Conservation (phyloP, 192 early-diverging fungal species). For the Rhizophagus prolifer region DNA sequence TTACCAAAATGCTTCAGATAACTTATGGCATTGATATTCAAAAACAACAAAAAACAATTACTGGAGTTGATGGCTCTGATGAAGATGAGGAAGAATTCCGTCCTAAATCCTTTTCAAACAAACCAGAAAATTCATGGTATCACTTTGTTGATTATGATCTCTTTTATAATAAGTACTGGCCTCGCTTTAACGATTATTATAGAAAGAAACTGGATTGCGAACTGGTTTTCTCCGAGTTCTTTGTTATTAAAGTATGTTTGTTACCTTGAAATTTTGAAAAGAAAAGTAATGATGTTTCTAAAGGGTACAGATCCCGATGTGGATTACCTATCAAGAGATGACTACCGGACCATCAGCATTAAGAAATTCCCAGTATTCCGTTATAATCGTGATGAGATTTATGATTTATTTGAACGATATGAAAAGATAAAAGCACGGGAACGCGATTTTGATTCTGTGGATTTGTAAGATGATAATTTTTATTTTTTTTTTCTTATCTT, state of each 20-base stretch:
- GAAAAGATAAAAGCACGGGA: slow-evolving; percentile 13
- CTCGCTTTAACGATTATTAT: neutral
- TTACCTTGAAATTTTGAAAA: too few relatives aligned
- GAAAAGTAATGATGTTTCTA: neutral
- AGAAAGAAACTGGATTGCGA: neutral
- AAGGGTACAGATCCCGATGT: slow-evolving; percentile 11
- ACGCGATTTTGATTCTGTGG: slow-evolving; percentile 13
- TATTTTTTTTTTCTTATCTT: neutral
- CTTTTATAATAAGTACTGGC: slow-evolving; percentile 9
- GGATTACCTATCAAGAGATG: slow-evolving; percentile 16
- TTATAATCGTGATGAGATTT: slow-evolving; percentile 21
- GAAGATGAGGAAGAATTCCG: neutral
- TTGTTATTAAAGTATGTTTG: slow-evolving; percentile 20
- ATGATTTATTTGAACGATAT: slow-evolving; percentile 25
- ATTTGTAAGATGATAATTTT: slow-evolving; percentile 4
- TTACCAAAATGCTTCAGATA: neutral
- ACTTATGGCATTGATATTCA: slow-evolving; percentile 24
- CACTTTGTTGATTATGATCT: slow-evolving; percentile 16
- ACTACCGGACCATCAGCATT: slow-evolving; percentile 6
- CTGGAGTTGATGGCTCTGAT: neutral
- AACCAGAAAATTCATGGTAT: neutral
- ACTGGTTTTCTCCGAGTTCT: slow-evolving; percentile 19
- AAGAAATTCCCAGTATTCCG: slow-evolving; percentile 19
- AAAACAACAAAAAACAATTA: neutral
- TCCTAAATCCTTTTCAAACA: neutral